Evolutionary conservation across 1,284 basidiomycete species (phyloP).

Genomic region (Moniliella sp.): DNA sequence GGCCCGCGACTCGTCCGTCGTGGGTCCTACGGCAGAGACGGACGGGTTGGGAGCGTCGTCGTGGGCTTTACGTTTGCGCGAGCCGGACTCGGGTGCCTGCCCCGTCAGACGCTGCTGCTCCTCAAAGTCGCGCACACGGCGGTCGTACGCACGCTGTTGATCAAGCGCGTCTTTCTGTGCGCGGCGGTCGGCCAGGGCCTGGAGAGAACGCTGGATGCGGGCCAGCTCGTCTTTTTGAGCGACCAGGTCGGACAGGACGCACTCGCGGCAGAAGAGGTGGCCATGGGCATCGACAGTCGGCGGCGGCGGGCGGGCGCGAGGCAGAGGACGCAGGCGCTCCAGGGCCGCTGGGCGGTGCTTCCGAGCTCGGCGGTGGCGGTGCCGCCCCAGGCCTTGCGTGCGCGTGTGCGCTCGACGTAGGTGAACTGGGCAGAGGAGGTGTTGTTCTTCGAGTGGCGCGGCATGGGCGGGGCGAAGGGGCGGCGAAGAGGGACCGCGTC

Average conservation of each 20-base stretch:
- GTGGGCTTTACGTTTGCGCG: too few species aligned
- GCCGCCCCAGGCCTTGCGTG: not conserved
- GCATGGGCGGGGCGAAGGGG: too few species aligned
- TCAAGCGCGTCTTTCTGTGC: not conserved
- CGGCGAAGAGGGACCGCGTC: too few species aligned
- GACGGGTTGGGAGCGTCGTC: too few species aligned
- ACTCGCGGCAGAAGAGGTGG: not conserved
- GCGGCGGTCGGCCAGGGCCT: not conserved
- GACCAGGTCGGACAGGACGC: not conserved
- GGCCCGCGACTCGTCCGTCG: too few species aligned
- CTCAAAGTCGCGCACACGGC: not conserved
- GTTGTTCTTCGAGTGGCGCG: not conserved
- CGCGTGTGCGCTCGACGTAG: not conserved
- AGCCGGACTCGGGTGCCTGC: too few species aligned
- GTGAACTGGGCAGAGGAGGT: not conserved
- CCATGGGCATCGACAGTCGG: not conserved
- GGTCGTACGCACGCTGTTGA: not conserved
- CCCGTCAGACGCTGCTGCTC: too few species aligned
- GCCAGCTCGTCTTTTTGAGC: not conserved
- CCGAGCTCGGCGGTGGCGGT: not conserved
- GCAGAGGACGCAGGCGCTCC: not conserved
- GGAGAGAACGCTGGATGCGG: not conserved
- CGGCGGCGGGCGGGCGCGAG: not conserved
- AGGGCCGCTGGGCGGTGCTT: not conserved
- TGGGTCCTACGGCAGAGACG: too few species aligned